Evolutionary conservation across 2,329 filamentous ascomycete species (phyloP), one percentile per base, ranked within the genome.

Genomic region (Clonostachys sp.): DNA sequence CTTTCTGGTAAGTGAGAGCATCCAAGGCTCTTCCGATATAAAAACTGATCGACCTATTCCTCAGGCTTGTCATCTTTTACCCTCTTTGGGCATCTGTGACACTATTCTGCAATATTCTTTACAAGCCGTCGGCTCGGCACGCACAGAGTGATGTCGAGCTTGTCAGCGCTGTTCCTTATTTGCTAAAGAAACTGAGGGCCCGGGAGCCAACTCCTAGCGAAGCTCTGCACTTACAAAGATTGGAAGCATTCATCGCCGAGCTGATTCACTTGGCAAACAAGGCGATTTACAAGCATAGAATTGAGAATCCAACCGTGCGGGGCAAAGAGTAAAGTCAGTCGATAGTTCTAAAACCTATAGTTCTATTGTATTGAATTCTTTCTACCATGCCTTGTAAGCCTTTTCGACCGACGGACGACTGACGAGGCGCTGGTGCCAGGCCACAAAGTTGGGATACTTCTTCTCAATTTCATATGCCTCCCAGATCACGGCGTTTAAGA

Each of bases 1-100:
- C 71, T 10, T 80, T 80, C 52, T 78, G 74, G 74, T 77, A 60
- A 52, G 68, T n/a, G 7, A n/a, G 7, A 2, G 7, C 5, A 39
- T 3, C 17, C 36, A n/a, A n/a, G 36, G 12, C 10, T 39, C 36
- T 5, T 39, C 17, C 9, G 5, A 30, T 10, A 30, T 2, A 30
- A 10, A 30, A 30, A 10, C 9, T 30, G 24, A 30, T 30, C 24
- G 24, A 30, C 10, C 8, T 5, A 10, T 14, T 10, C 6, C 5
- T 45, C 4, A 81, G 78, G 76, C 60, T 72, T n/a, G 58, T 80
- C 5, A 64, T 79, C 4, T 81, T 79, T 53, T 82, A 82, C 47
- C 78, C 78, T 1, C 72, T 78, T 47, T 73, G 74, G 0, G 78
- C 78, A 1, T 62, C 79, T 13, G 62, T 81, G 47, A 70, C 69